Evolutionary conservation across 177 flowering plant species (phyloP).

Genomic region (Vitis hybrid): DNA sequence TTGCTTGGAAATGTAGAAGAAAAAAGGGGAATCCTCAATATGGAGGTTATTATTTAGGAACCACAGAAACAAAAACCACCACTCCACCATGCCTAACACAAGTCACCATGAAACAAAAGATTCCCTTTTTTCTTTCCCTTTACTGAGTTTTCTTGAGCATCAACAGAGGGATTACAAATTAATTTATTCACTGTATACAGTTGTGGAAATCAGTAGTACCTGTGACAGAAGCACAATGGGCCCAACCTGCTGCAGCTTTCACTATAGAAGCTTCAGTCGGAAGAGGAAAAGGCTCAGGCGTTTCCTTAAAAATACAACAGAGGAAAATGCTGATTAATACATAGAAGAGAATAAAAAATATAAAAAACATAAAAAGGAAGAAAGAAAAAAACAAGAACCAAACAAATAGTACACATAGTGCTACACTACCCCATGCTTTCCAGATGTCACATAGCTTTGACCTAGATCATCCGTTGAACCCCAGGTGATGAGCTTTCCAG

Average conservation of each 20-base stretch:
- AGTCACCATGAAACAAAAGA: no score
- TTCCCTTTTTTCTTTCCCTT: no score
- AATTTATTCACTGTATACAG: no score
- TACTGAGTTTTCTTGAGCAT: no score
- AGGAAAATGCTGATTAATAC: neutral
- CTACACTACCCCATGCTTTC: slow-evolving; percentile 69
- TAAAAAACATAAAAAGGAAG: neutral
- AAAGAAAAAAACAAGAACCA: neutral
- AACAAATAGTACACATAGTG: neutral
- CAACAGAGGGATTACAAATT: no score
- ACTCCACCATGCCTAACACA: no score
- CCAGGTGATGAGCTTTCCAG: slow-evolving; percentile 97
- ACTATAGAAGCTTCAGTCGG: slow-evolving; percentile 50
- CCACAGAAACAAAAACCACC: no score
- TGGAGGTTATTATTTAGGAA: no score
- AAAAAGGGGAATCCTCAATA: no score
- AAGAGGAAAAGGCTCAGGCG: slow-evolving; percentile 70
- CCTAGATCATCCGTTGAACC: slow-evolving; percentile 97
- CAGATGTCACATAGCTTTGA: slow-evolving; percentile 81
- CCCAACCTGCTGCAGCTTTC: slow-evolving; percentile 75
- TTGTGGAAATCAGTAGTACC: slow-evolving; percentile 26
- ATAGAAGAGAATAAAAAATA: neutral
- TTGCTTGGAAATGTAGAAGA: no score
- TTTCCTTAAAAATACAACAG: slow-evolving; percentile 44
- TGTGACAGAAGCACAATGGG: slow-evolving; percentile 64